Conservation (phyloP, 2,329 filamentous ascomycete species). For the Botryosphaeria dothidea region DNA sequence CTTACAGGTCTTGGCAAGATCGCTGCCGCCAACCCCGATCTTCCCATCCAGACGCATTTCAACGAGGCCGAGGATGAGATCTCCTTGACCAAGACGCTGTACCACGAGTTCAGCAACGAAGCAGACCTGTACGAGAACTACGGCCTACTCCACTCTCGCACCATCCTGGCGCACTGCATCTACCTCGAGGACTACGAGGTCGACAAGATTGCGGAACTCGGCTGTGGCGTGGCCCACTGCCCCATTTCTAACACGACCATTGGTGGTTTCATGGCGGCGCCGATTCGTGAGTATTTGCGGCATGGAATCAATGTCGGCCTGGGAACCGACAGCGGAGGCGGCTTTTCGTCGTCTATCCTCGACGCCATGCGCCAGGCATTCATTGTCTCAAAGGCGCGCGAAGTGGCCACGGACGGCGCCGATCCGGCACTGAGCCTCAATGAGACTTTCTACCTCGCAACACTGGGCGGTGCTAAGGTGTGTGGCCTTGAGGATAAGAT, state of each 20-base stretch:
- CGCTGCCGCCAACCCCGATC: constrained; percentile 44
- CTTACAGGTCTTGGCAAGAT: constrained; percentile 59
- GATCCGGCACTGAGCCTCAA: constrained; percentile 36
- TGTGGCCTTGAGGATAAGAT: constrained; percentile 55
- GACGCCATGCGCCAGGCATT: constrained; percentile 61
- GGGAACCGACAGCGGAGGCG: constrained; percentile 65
- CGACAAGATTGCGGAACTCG: constrained; percentile 45
- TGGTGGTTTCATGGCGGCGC: constrained; percentile 61
- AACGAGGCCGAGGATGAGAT: constrained; percentile 66
- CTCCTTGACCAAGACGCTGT: constrained; percentile 54
- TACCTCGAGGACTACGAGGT: constrained; percentile 61
- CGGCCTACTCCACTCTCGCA: constrained; percentile 54
- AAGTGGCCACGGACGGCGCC: constrained; percentile 32
- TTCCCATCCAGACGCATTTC: constrained; percentile 68
- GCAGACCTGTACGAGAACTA: constrained; percentile 61
- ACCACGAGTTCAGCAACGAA: constrained; percentile 58
- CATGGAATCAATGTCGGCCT: constrained; percentile 65
- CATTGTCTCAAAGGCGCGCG: constrained; percentile 46
- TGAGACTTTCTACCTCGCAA: constrained; percentile 59
- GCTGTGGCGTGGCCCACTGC: constrained; percentile 65
- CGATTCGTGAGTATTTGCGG: constrained; percentile 58
- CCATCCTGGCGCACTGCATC: constrained; percentile 68
- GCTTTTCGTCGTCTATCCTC: constrained; percentile 62
- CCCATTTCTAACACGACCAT: constrained; percentile 61
- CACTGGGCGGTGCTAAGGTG: constrained; percentile 61